These are phyloP conservation scores for Pichia sorboxylosa DNA, from an alignment of 1,139 yeast species.

Conservation along the genomic window DNA sequence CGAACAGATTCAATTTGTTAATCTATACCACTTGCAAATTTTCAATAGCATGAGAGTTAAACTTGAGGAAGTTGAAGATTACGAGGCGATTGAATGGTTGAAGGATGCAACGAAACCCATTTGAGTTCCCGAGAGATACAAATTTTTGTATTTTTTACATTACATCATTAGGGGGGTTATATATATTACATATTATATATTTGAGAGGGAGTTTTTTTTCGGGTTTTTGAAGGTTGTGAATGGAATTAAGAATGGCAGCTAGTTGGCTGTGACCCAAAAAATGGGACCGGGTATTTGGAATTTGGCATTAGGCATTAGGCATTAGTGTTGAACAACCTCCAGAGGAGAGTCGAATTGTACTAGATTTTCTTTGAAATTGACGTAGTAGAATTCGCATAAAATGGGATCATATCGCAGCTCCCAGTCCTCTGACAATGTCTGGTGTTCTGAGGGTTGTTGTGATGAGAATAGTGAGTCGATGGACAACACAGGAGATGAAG, in stretches of 20 bases:
- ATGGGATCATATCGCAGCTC: slow-evolving; percentile 23
- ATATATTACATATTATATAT: too few species aligned
- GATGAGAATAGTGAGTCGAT: background rate
- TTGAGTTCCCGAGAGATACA: too few species aligned
- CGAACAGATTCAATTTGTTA: slow-evolving; percentile 42
- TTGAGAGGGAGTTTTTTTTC: too few species aligned
- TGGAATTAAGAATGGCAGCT: too few species aligned
- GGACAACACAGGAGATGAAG: background rate
- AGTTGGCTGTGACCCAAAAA: too few species aligned
- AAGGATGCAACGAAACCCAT: slow-evolving; percentile 30
- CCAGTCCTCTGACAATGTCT: slow-evolving; percentile 21
- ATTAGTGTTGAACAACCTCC: slow-evolving; percentile 16
- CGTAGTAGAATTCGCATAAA: slow-evolving; percentile 22
- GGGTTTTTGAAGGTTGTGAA: too few species aligned
- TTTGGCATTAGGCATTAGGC: too few species aligned
- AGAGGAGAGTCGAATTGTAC: slow-evolving; percentile 25
- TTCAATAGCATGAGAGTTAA: slow-evolving; percentile 28
- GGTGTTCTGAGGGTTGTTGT: too few species aligned
- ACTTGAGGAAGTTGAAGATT: slow-evolving; percentile 20
- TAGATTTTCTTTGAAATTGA: slow-evolving; percentile 17
- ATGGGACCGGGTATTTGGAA: too few species aligned
- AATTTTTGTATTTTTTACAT: too few species aligned
- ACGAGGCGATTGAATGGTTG: slow-evolving; percentile 35
- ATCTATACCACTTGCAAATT: slow-evolving; percentile 33
- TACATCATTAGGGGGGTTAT: too few species aligned